phyloP scores from a whole-genome alignment of 106 monocot genomes.

The Apostasia ramifera region DNA sequence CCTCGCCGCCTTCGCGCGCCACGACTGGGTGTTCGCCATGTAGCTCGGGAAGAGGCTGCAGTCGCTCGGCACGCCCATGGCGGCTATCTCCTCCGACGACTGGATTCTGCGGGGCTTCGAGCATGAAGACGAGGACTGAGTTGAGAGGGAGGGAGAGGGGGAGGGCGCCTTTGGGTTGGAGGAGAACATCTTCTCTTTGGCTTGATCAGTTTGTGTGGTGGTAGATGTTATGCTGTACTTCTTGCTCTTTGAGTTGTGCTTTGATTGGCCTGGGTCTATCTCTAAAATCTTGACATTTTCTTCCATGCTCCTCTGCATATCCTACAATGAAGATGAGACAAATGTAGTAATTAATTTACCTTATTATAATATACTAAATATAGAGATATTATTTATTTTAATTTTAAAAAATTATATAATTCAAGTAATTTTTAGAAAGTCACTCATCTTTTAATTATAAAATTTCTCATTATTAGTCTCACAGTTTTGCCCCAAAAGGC shows the following conservation, averaged over 20 bases:
- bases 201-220: neutral
- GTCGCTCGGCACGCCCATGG: neutral
- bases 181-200: conserved; percentile 6
- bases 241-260: conserved; percentile 22
- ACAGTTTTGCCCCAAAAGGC: too few species aligned
- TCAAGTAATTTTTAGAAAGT: too few species aligned
- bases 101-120: neutral
- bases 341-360: too few species aligned
- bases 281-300: conserved; percentile 38
- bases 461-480: too few species aligned
- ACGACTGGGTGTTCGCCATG: conserved; percentile 58
- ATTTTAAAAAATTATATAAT: too few species aligned
- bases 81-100: too few species aligned
- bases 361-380: too few species aligned
- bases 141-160: neutral
- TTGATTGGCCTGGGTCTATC: conserved; percentile 28
- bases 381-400: too few species aligned
- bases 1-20: conserved; percentile 40
- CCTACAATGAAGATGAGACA: neutral
- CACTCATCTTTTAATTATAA: too few species aligned
- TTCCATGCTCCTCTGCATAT: conserved; percentile 16
- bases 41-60: conserved; percentile 24
- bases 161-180: neutral
- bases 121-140: neutral
- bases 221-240: conserved; percentile 3